Evolutionary conservation across 768 basidiomycete species (phyloP), one percentile per base, ranked within the genome.

Genomic region (Amanita thiersii): DNA sequence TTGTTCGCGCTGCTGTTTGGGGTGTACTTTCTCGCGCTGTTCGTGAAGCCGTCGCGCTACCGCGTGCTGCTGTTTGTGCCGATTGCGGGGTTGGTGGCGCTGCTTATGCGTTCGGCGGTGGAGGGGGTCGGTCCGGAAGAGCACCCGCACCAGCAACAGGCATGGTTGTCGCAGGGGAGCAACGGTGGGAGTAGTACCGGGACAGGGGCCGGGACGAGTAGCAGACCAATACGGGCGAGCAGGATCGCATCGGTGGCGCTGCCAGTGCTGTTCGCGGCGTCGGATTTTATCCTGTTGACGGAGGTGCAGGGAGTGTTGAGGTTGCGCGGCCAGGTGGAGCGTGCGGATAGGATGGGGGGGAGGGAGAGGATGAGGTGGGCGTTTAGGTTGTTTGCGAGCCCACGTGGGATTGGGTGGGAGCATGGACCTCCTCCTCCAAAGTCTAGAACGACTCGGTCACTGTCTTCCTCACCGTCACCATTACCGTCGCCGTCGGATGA

Each of bases 331-430:
- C 44, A 45, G 26, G 14, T n/a, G 12, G 29, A 18, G 12, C 11
- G 25, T 12, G 34, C 37, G 25, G 28, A 32, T 24, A 30, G 29
- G n/a, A 31, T 45, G 37, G 30, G 24, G 21, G 24, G 36, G 28
- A 21, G 20, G 32, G 28, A 25, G 15, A 29, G 61, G 6, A n/a
- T 59, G 2, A 40, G 39, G 29, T 65, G 64, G 63, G 56, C 59
- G 17, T 41, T 55, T 14, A 49, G 54, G 30, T 51, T 66, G 11
- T 52, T 56, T 29, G 47, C 50, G 26, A 63, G 56, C 29, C 55
- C 60, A 1, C 54, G 65, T 24, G 61, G 64, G 11, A 54, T 66
- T 5, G 57, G 62, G 23, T 66, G 62, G 62, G 48, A 53, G 12
- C 59, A 61, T 31, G 58, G 60, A 45, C 52, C 55, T 2, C 48